A percentile compares a stretch with the other conserved stretches of the same genome.
phyloP scores from a whole-genome alignment of 2,329 filamentous ascomycete species.

The Helminthosporium solani region DNA sequence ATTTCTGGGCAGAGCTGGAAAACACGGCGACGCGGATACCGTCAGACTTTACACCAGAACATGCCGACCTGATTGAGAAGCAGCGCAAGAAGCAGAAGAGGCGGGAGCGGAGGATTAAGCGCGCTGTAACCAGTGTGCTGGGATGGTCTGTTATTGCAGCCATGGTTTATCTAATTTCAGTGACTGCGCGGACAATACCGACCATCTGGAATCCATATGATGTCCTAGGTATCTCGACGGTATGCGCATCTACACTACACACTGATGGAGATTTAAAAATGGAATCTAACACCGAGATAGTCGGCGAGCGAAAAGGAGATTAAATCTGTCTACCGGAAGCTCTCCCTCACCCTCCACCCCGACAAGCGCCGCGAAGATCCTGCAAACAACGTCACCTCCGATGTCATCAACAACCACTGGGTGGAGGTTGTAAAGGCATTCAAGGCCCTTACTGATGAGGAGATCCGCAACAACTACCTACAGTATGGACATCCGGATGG shows the following conservation, averaged over 20 bases:
- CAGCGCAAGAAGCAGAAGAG: conserved; percentile 86
- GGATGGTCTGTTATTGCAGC: conserved; percentile 84
- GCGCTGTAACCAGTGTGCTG: conserved; percentile 69
- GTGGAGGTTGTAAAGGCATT: conserved; percentile 97
- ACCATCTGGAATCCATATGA: conserved; percentile 98
- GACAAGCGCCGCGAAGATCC: conserved; percentile 87
- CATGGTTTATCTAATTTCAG: conserved; percentile 88
- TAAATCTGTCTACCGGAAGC: conserved; percentile 83
- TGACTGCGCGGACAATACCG: conserved; percentile 68
- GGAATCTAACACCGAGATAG: conserved; percentile 47
- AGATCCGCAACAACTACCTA: conserved; percentile 93
- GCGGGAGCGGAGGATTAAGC: conserved; percentile 85
- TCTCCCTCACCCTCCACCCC: conserved; percentile 85
- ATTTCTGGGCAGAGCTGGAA: conserved; percentile 60
- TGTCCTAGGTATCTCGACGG: conserved; percentile 82
- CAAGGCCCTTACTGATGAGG: conserved; percentile 96
- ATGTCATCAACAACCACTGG: conserved; percentile 82
- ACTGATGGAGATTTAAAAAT: conserved; percentile 4
- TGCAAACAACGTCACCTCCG: conserved; percentile 83
- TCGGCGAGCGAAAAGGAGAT: conserved; percentile 85
- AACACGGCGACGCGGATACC: conserved; percentile 80
- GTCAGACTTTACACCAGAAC: conserved; percentile 75
- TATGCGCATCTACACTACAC: conserved; percentile 44
- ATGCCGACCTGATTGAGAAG: conserved; percentile 79
- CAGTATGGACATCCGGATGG: conserved; percentile 96